Evolutionary conservation across 345 rosid species (phyloP).

Genomic region (Arabidopsis suecica): DNA sequence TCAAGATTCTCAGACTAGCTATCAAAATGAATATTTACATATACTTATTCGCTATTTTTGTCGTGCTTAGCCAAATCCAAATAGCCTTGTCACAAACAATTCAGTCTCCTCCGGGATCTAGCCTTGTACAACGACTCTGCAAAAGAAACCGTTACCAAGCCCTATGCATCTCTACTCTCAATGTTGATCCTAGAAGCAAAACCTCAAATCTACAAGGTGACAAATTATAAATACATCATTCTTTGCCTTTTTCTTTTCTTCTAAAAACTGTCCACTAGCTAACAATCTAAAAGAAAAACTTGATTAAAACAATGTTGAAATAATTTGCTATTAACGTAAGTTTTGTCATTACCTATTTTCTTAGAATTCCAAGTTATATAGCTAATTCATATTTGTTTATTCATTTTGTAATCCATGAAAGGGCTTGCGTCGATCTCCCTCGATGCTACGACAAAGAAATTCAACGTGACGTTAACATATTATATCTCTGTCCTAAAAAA

Average conservation of each 20-base stretch:
- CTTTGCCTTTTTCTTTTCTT: background rate
- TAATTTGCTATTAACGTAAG: background rate
- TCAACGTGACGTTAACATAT: background rate
- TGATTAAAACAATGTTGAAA: background rate
- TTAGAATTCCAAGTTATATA: background rate
- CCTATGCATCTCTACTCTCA: conserved; percentile 39
- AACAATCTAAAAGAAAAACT: background rate
- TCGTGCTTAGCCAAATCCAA: conserved; percentile 33
- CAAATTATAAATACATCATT: background rate
- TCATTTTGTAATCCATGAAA: background rate
- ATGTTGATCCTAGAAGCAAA: conserved; percentile 32
- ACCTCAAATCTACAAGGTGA: conserved; percentile 36
- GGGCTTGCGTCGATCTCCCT: conserved; percentile 37
- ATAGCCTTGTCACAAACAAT: conserved; percentile 20
- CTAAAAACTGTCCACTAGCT: background rate
- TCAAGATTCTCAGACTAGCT: background rate
- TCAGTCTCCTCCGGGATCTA: background rate
- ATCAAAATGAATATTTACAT: conserved; percentile 27
- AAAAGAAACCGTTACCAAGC: conserved; percentile 24
- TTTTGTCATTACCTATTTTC: background rate
- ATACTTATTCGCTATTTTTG: conserved; percentile 18
- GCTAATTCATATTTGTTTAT: background rate
- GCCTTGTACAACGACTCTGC: conserved; percentile 32
- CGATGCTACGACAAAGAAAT: conserved; percentile 31
- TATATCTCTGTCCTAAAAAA: background rate